Evolutionary conservation across 2,329 filamentous ascomycete genomes (phyloP).

Genomic region (Alternaria sp.): DNA sequence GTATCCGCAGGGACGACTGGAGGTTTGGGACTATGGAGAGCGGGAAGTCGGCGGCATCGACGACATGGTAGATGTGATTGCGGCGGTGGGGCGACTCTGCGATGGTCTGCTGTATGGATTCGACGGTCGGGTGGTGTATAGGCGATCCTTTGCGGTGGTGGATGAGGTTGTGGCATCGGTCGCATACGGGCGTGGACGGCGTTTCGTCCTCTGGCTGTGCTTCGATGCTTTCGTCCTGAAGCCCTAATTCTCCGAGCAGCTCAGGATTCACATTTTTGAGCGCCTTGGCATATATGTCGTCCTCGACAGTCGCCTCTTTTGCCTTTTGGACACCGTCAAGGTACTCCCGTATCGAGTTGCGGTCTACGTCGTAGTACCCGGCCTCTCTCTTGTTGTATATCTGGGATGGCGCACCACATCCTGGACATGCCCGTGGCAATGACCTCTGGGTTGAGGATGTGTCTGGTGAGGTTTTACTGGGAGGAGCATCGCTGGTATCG

Average conservation of each 20-base stretch:
- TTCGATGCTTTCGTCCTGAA: slow-evolving; percentile 29
- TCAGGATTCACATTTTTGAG: slow-evolving; percentile 38
- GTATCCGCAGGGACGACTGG: slow-evolving; percentile 70
- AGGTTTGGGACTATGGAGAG: slow-evolving; percentile 87
- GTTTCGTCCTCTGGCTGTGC: slow-evolving; percentile 14
- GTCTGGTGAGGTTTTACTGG: not conserved
- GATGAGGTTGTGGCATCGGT: slow-evolving; percentile 82
- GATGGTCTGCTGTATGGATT: slow-evolving; percentile 82
- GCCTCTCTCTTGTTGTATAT: slow-evolving; percentile 60
- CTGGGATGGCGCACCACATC: slow-evolving; percentile 68
- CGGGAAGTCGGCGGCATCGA: slow-evolving; percentile 96
- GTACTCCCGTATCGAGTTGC: slow-evolving; percentile 55
- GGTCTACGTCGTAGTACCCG: slow-evolving; percentile 62
- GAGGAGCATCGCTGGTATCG: slow-evolving; percentile 5
- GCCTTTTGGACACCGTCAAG: slow-evolving; percentile 35
- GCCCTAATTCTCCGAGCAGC: slow-evolving; percentile 38
- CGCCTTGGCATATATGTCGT: slow-evolving; percentile 47
- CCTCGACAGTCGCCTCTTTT: slow-evolving; percentile 35
- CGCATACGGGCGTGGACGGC: slow-evolving; percentile 69
- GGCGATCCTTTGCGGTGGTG: slow-evolving; percentile 75
- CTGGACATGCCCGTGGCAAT: slow-evolving; percentile 64
- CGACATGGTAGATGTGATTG: slow-evolving; percentile 93
- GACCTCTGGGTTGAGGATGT: slow-evolving; percentile 11
- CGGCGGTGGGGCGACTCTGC: slow-evolving; percentile 85
- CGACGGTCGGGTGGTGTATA: slow-evolving; percentile 80